Evolutionary conservation across 768 basidiomycete genomes (phyloP).

Genomic region (Rhizopogon roseolus): DNA sequence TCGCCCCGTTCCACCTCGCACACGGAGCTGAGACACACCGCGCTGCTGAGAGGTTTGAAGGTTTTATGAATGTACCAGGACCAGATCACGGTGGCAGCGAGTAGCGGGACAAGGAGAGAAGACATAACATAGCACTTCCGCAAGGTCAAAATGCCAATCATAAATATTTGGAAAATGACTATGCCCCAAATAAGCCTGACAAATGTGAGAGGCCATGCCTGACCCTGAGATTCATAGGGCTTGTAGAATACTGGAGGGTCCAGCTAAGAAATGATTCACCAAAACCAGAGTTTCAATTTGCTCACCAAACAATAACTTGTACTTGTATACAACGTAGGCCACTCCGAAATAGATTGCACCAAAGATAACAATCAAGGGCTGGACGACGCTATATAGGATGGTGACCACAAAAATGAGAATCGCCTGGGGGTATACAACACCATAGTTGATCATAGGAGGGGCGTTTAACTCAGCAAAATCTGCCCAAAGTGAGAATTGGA

Average conservation of each 20-base stretch:
- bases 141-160: constrained; percentile 91
- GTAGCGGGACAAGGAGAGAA: constrained; percentile 67
- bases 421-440: constrained; percentile 94
- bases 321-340: constrained; percentile 96
- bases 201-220: constrained; percentile 97
- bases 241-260: constrained; percentile 83
- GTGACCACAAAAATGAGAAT: constrained; percentile 96
- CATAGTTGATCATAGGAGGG: constrained; percentile 97
- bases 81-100: constrained; percentile 73
- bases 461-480: constrained; percentile 96
- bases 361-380: constrained; percentile 92
- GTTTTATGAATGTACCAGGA: constrained; percentile 69
- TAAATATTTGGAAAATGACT: constrained; percentile 90
- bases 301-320: constrained; percentile 92
- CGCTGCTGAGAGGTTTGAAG: constrained; percentile 72
- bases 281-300: background rate
- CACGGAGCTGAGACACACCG: constrained; percentile 80
- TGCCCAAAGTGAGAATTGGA: constrained; percentile 25
- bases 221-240: constrained; percentile 94
- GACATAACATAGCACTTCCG: constrained; percentile 53
- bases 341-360: constrained; percentile 96
- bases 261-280: background rate
- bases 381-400: constrained; percentile 91
- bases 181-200: constrained; percentile 89
- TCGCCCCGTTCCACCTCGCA: constrained; percentile 89